Base-by-base conservation (phyloP, 768 basidiomycete genomes). In the Calocera viscosa region DNA sequence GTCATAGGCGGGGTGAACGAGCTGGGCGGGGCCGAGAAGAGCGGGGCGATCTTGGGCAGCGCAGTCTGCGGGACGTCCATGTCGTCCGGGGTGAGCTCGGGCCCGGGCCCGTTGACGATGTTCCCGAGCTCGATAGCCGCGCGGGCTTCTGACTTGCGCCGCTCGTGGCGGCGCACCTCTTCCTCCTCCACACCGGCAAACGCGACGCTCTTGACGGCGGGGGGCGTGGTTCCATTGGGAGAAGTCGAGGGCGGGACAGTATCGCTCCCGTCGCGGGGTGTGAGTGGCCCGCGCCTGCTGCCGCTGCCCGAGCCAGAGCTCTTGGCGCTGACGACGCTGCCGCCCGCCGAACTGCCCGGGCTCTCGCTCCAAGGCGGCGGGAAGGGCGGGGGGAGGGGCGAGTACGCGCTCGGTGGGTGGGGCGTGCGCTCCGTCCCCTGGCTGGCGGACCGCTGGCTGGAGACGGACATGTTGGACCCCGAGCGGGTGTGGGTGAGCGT, bases 381-480 rank as follows among this genome's bases (percentile, higher is more conserved):
- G 53, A 60, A 60, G 53, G 53, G 53, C 53, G 53, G 53, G 53
- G 53, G 53, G 30, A 60, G 53, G 26, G 53, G 53, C 14, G 53
- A 60, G 53, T 60, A 60, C 53, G 53, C 53, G 53, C 53, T 60
- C 7, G 53, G 53, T 10, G 53, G 53, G 30, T 60, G 53, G 14
- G 2, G 24, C 14, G 53, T 60, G 2, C 53, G 14, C 16, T 60
- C 53, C 8, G 53, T 60, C 14, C 53, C 53, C 30, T 60, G 53
- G 30, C 26, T 28, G 30, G 22, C 53, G 22, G 53, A 60, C 7
- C 53, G 53, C 30, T 60, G 53, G 53, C 53, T 60, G 14, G 53
- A 26, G 53, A 30, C 53, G 53, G 53, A 60, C 53, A 60, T 60
- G 11, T 14, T 60, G 14, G 53, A 60, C 53, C 53, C 53, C 2